Evolutionary conservation across 2,329 filamentous ascomycete species (phyloP).

Genomic region (Fusarium chlamydosporum): DNA sequence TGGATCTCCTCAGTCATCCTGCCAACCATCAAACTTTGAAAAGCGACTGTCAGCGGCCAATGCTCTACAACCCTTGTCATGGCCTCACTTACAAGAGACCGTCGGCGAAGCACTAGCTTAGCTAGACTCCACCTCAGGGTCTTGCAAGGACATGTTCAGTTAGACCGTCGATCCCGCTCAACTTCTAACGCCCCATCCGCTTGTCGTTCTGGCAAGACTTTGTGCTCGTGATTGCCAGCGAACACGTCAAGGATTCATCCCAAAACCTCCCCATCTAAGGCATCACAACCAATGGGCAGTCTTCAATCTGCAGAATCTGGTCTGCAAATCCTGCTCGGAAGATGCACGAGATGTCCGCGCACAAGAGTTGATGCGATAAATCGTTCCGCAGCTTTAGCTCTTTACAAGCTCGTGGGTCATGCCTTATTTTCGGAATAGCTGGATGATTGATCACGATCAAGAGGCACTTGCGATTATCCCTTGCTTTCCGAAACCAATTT

Average conservation of each 20-base stretch:
- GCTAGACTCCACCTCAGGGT: slow-evolving; percentile 31
- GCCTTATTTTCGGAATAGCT: slow-evolving; percentile 16
- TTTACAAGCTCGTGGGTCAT: slow-evolving; percentile 27
- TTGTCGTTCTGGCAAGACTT: slow-evolving; percentile 45
- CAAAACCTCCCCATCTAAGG: slow-evolving; percentile 33
- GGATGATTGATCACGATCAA: slow-evolving; percentile 25
- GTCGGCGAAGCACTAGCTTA: slow-evolving; percentile 35
- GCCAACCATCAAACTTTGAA: slow-evolving; percentile 30
- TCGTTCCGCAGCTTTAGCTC: slow-evolving; percentile 40
- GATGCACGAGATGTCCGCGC: slow-evolving; percentile 47
- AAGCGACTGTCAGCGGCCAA: slow-evolving; percentile 29
- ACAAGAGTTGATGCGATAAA: slow-evolving; percentile 41
- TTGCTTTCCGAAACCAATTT: slow-evolving; percentile 1
- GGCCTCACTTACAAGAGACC: slow-evolving; percentile 38
- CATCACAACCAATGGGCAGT: slow-evolving; percentile 40
- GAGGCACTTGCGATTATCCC: slow-evolving; percentile 8
- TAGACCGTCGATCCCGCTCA: slow-evolving; percentile 45
- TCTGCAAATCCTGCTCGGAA: slow-evolving; percentile 43
- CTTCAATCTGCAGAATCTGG: slow-evolving; percentile 32
- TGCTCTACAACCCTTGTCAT: slow-evolving; percentile 32
- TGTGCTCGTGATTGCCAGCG: slow-evolving; percentile 52
- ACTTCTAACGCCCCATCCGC: slow-evolving; percentile 35
- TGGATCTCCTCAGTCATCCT: slow-evolving; percentile 41
- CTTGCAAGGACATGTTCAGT: slow-evolving; percentile 38
- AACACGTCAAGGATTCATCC: slow-evolving; percentile 49